These are phyloP conservation scores for Apodospora peruviana DNA, from an alignment of 495 filamentous ascomycete species.

Conservation along the genomic window DNA sequence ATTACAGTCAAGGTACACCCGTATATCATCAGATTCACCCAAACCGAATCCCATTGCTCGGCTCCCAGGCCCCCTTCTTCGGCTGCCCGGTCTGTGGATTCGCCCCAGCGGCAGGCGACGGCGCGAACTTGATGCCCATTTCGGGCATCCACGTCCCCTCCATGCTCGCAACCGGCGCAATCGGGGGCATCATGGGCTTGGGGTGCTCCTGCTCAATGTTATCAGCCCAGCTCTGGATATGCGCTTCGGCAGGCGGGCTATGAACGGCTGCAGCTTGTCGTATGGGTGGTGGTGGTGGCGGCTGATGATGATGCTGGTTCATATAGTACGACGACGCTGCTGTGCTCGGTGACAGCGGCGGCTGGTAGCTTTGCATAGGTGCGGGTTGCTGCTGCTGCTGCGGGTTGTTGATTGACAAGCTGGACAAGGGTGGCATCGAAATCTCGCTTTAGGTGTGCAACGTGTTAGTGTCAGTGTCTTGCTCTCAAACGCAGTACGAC, in stretches of 20 bases:
- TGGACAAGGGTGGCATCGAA: constrained; percentile 43
- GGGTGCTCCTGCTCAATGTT: constrained; percentile 50
- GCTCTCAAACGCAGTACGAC: not conserved
- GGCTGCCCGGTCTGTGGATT: constrained; percentile 2
- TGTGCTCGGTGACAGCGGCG: not conserved
- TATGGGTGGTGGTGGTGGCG: too few species aligned
- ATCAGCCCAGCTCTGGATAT: constrained; percentile 44
- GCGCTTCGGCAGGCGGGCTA: constrained; percentile 34
- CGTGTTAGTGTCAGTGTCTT: too few species aligned
- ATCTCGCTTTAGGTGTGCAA: constrained; percentile 33
- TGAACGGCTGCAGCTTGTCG: constrained; percentile 23
- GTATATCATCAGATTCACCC: constrained; percentile 35
- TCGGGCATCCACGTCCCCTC: constrained; percentile 70
- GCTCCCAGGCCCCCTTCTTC: constrained; percentile 50
- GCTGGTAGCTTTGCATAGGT: constrained; percentile 13
- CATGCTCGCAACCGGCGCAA: constrained; percentile 22
- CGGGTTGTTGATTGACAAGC: constrained; percentile 31
- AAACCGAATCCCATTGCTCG: constrained; percentile 58
- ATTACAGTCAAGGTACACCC: too few species aligned
- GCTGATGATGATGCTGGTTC: constrained; percentile 27
- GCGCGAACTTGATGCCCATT: constrained; percentile 68
- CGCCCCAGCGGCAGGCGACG: constrained; percentile 3
- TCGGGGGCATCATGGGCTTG: constrained; percentile 41
- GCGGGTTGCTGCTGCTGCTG: constrained; percentile 4
- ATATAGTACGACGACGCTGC: constrained; percentile 16